Percentiles rank a stretch among this genome's conserved stretches.
These are phyloP conservation scores for Phellinidium pouzarii DNA, from an alignment of 1,284 basidiomycete species.

Conservation along the genomic window DNA sequence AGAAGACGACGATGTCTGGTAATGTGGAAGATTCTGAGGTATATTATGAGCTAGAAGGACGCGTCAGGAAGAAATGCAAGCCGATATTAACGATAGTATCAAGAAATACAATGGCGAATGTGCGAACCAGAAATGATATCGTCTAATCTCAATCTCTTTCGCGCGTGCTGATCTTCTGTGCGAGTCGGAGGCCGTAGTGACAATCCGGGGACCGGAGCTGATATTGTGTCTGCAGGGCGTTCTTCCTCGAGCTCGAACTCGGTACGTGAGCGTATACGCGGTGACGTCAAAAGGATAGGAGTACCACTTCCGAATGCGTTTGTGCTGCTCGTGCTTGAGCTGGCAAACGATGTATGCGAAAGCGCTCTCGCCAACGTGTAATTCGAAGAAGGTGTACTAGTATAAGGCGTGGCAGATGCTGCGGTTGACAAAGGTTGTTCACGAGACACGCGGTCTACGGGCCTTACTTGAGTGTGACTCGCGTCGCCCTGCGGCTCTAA, in stretches of 20 bases:
- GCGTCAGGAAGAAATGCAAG: slow-evolving; percentile 23
- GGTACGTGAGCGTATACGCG: slow-evolving; percentile 12
- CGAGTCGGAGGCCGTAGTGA: neutral
- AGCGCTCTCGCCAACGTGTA: neutral
- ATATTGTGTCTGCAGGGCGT: neutral
- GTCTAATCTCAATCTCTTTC: slow-evolving; percentile 65
- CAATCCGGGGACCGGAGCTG: neutral
- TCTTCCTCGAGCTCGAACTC: slow-evolving; percentile 16
- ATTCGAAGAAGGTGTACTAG: neutral
- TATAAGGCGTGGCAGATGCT: neutral
- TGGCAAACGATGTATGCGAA: neutral
- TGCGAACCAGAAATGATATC: slow-evolving; percentile 28
- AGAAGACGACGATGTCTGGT: slow-evolving; percentile 24
- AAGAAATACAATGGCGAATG: slow-evolving; percentile 15
- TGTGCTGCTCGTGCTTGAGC: neutral
- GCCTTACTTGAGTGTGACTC: slow-evolving; percentile 3
- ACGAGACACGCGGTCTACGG: neutral
- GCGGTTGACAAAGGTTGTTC: neutral
- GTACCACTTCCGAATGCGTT: slow-evolving; percentile 1
- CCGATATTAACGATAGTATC: neutral
- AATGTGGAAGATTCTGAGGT: slow-evolving; percentile 27
- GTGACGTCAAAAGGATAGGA: slow-evolving; percentile 3
- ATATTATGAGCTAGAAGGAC: slow-evolving; percentile 21
- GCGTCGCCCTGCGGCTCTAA: slow-evolving; percentile 19
- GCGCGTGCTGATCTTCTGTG: slow-evolving; percentile 27